Evolutionary conservation across 768 basidiomycete genomes (phyloP), one percentile per base, ranked within the genome.

Genomic region (Panaeolus papilionaceus): DNA sequence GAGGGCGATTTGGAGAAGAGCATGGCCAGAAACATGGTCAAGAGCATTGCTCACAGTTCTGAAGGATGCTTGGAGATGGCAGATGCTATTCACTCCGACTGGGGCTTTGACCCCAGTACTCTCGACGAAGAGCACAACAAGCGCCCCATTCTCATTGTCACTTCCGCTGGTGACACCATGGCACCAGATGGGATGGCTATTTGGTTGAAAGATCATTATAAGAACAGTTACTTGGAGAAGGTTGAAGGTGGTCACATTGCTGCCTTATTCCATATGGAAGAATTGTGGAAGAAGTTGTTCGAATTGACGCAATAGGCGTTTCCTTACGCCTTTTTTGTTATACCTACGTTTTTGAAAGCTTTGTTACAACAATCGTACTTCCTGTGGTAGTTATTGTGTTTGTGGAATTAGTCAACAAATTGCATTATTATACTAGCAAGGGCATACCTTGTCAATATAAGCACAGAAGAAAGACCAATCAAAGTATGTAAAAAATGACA

Each of bases 1-100:
- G 85, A 85, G 66, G 84, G 82, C 0, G 80, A 86, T 62, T 74
- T 82, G 37, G 82, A 84, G 69, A 75, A 76, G 64, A 72, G 75
- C 64, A 75, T 85, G 66, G 84, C 83, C 2, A 69, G 72, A 66
- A 84, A 82, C 65, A 75, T 82, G 66, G 72, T 80, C 61, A 79
- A 81, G 66, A 89, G 88, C 71, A 83, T 87, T 8, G 77, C 80
- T 20, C 80, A 74, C 38, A 78, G 84, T 61, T 87, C 86, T 86
- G 82, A 79, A 49, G 89, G 88, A 0, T 86, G 87, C 70, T 75
- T 82, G 66, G 82, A 83, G 58, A 70, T 80, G 64, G 65, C 81
- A 7, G 70, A 75, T 38, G 73, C 85, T 37, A 75, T 84, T 63
- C 84, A 88, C 58, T 80, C 83, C 16, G 84, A 84, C 65, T 89